Conservation (phyloP, 106 monocot genomes). For the Allium fistulosum region DNA sequence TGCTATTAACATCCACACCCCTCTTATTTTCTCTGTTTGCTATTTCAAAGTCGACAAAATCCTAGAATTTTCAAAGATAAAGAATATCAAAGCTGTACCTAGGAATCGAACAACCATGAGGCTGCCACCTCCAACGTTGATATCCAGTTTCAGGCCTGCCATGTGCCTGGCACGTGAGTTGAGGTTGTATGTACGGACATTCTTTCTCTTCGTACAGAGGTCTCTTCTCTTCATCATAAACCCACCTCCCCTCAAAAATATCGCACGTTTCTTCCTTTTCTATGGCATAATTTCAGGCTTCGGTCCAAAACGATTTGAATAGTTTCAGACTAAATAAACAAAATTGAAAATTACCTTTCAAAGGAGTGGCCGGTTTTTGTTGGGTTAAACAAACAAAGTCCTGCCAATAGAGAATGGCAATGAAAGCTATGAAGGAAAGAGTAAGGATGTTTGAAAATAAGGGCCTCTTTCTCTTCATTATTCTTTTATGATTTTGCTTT, state of each 20-base stretch:
- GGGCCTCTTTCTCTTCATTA: not conserved
- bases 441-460: conserved; percentile 23
- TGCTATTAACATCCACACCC: not conserved
- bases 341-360: not conserved
- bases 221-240: conserved; percentile 35
- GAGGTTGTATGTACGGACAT: conserved; percentile 67
- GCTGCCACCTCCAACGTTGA: conserved; percentile 87
- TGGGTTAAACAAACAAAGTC: conserved; percentile 20
- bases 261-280: conserved; percentile 34
- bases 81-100: conserved; percentile 30
- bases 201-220: conserved; percentile 45
- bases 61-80: not conserved
- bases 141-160: conserved; percentile 69
- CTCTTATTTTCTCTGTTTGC: not conserved
- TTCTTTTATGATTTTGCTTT: too few species aligned
- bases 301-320: not conserved
- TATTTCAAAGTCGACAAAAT: not conserved
- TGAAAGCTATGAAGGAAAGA: conserved; percentile 31
- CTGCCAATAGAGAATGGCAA: conserved; percentile 34
- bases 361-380: not conserved
- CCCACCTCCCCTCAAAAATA: conserved; percentile 47
- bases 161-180: conserved; percentile 79
- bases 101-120: conserved; percentile 58
- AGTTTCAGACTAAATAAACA: not conserved
- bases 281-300: conserved; percentile 11